Base-by-base conservation (phyloP, 129 eudicot genomes). In the Arctium minus region DNA sequence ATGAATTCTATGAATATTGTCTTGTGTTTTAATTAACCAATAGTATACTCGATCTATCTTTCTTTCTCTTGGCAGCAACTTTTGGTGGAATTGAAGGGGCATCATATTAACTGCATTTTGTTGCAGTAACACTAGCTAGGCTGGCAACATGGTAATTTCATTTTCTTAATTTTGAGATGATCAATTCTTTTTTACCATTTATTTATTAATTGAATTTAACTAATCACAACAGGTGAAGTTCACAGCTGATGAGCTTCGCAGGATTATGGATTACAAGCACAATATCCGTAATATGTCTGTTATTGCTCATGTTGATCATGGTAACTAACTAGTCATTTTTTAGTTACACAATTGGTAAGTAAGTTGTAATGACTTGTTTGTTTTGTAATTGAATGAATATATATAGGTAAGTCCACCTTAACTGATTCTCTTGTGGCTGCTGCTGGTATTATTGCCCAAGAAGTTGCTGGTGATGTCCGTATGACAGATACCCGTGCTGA, bases 341-440 rank as follows among this genome's bases (percentile, higher is more conserved):
- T 3, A 18, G 12, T 60, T 18, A 4, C 67, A 3, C 11, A 27
- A 6, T 9, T 15, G 68, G 68, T 17, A 53, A 53, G 27, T 17
- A 50, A 50, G 18, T 13, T 4, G 6, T 44, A 46, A 3, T 44
- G 15, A 9, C 53, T 56, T 56, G 71, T 38, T 36, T 17, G 27
- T 70, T 31, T 32, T 0, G 27, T 22, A 22, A 22, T 22, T 56
- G 17, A 56, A 53, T 53, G 27, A 3, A 50, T 50, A 15, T 12
- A 50, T 50, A 53, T 53, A 92, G 97, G 97, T n/a, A 92, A 92
- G 46, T 90, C 97, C 29, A 90, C 97, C 5, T 88, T 92, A 64
- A 90, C 94, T 0, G 94, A 90, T 78, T 92, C 97, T 42, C 91
- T 92, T 18, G 94, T 92, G 60, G 97, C 97, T 36, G 97, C 94